Conservation (phyloP, 495 filamentous ascomycete species). For the Viridothelium virens region DNA sequence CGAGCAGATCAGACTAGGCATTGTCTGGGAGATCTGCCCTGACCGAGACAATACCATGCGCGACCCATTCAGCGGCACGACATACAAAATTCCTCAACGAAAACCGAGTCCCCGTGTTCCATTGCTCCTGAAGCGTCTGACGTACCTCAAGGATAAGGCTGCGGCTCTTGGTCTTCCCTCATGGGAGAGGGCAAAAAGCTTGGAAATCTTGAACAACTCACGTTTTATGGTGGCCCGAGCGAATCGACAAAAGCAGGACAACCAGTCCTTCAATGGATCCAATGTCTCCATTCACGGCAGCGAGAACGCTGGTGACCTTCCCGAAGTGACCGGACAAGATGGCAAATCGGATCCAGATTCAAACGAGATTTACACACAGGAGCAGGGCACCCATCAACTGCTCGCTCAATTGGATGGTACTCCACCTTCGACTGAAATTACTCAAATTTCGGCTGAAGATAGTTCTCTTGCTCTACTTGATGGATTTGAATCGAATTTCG, state of each 20-base stretch:
- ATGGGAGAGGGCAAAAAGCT: not conserved
- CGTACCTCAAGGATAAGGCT: not conserved
- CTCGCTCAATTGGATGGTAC: too few species aligned
- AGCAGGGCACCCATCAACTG: too few species aligned
- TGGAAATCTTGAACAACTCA: slow-evolving; percentile 1
- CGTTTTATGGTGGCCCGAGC: not conserved
- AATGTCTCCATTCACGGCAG: too few species aligned
- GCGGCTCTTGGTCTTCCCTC: not conserved
- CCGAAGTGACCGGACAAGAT: too few species aligned
- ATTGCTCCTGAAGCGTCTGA: not conserved
- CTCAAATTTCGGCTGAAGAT: too few species aligned
- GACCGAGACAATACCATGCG: not conserved
- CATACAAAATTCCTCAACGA: not conserved
- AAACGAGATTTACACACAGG: too few species aligned
- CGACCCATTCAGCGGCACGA: not conserved
- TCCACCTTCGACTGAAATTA: too few species aligned
- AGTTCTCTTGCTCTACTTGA: too few species aligned
- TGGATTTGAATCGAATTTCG: too few species aligned
- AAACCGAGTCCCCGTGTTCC: not conserved
- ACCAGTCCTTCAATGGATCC: not conserved
- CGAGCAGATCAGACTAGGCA: not conserved
- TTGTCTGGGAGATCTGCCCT: not conserved
- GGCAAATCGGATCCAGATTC: too few species aligned
- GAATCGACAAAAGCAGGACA: not conserved
- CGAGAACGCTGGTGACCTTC: too few species aligned